Evolutionary conservation across 352 stramenopile genomes (phyloP).

Genomic region (Halophytophthora batemanensis): DNA sequence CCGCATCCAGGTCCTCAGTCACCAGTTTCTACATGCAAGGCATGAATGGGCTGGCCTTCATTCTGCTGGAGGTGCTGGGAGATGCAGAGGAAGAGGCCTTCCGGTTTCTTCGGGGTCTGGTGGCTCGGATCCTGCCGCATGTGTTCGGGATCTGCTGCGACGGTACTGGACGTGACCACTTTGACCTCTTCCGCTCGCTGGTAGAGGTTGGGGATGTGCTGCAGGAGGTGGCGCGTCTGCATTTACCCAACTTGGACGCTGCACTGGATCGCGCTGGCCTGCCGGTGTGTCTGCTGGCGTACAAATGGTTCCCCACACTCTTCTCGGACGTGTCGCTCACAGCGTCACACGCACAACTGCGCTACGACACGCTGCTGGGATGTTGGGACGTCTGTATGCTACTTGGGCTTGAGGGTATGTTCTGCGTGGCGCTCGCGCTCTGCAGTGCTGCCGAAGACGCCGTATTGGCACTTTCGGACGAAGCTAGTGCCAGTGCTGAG

Average conservation of each 20-base stretch:
- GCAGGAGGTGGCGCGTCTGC: constrained; percentile 68
- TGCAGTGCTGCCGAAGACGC: constrained; percentile 60
- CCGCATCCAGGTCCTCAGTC: constrained; percentile 14
- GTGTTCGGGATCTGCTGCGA: constrained; percentile 68
- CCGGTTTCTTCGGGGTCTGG: constrained; percentile 58
- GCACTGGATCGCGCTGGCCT: constrained; percentile 56
- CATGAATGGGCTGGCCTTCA: constrained; percentile 82
- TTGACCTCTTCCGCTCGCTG: constrained; percentile 70
- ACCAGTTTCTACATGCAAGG: constrained; percentile 81
- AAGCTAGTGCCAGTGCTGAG: constrained; percentile 38
- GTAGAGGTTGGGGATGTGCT: constrained; percentile 67
- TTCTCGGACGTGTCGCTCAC: constrained; percentile 83
- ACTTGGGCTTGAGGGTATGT: constrained; percentile 78
- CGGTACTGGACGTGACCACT: constrained; percentile 43
- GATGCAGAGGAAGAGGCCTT: constrained; percentile 56
- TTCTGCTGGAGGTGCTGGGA: constrained; percentile 61
- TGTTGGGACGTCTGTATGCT: constrained; percentile 83
- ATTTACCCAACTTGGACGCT: constrained; percentile 58
- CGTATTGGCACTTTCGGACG: constrained; percentile 35
- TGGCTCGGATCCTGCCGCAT: constrained; percentile 66
- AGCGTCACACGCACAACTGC: constrained; percentile 67
- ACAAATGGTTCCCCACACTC: constrained; percentile 88
- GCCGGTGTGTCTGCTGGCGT: constrained; percentile 74
- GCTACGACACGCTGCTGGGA: constrained; percentile 68
- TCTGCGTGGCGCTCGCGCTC: constrained; percentile 65